Evolutionary conservation across 1,139 yeast species (phyloP), one percentile per base, ranked within the genome.

Genomic region (Arxiozyma slooffiae): DNA sequence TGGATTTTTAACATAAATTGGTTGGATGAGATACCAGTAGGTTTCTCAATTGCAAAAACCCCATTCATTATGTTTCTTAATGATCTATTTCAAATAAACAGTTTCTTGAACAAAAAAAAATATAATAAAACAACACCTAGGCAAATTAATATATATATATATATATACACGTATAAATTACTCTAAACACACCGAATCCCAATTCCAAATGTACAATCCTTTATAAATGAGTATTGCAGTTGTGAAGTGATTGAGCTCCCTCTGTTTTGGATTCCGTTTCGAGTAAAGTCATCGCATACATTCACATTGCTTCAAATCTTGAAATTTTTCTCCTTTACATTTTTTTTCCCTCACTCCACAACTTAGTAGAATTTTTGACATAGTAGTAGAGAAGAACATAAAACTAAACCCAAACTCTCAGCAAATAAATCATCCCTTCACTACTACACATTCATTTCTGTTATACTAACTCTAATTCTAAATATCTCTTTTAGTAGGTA

Each of bases 1-100:
- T 88, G 92, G 39, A 92, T 58, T 49, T 78, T 79, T 44, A 78
- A 76, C 50, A 92, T 75, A 52, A 86, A 80, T 51, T 82, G 79
- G 21, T 90, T 79, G 0, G 97, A 88, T 0, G 94, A 74, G n/a
- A 83, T 75, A 0, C 96, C 96, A 16, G 82, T 71, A 0, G 97
- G 97, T 64, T 92, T 92, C 60, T 84, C 83, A 44, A 92, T 79
- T n/a, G 97, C 97, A 72, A 92, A 87, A 3, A 90, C 78, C 47
- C 98, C 98, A 60, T 85, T 84, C 92, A 85, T 83, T 34, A 17
- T 36, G 21, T 20, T 6, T 8, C 17, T 21, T 16, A 21, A 39
- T 39, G 26, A n/a, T n/a, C n/a, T n/a, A n/a, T n/a, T n/a, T n/a
- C n/a, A n/a, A n/a, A n/a, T n/a, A n/a, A n/a, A n/a, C n/a, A n/a